These are phyloP conservation scores for Cyclocybe aegerita DNA, from an alignment of 768 basidiomycete species.

Conservation along the genomic window DNA sequence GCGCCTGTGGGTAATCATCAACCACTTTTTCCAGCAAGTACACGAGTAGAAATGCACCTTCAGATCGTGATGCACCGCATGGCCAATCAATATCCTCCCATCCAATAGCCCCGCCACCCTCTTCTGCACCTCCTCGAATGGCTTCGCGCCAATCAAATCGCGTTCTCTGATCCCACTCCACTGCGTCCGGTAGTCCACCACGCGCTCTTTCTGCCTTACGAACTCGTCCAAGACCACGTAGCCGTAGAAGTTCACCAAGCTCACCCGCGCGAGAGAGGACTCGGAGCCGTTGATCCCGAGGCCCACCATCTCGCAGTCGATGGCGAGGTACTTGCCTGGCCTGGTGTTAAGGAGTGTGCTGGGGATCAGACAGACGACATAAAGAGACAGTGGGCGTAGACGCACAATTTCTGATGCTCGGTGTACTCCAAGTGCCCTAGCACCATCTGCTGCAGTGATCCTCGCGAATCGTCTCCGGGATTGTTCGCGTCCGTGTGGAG, in stretches of 20 bases:
- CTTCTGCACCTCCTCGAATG: constrained; percentile 79
- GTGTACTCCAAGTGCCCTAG: constrained; percentile 42
- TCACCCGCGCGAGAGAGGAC: constrained; percentile 85
- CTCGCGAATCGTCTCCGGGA: constrained; percentile 40
- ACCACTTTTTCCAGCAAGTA: not conserved
- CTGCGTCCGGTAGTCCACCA: constrained; percentile 91
- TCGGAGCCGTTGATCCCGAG: constrained; percentile 83
- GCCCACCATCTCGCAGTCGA: constrained; percentile 99
- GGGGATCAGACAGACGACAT: not conserved
- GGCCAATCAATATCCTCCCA: constrained; percentile 82
- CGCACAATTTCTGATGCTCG: constrained; percentile 45
- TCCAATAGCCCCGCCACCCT: constrained; percentile 74
- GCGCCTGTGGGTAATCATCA: constrained; percentile 40
- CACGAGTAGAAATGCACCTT: constrained; percentile 51
- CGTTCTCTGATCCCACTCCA: constrained; percentile 79
- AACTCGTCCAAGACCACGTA: constrained; percentile 79
- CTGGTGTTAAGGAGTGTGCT: constrained; percentile 19
- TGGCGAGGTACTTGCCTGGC: constrained; percentile 72
- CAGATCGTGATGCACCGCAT: constrained; percentile 89
- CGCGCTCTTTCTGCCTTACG: constrained; percentile 81
- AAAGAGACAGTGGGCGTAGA: constrained; percentile 15
- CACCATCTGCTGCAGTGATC: constrained; percentile 51
- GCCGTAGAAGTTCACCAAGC: constrained; percentile 87
- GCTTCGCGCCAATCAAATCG: constrained; percentile 77
- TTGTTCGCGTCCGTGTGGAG: constrained; percentile 26